Conservation (phyloP, 495 filamentous ascomycete genomes). For the Penicillium fimorum region DNA sequence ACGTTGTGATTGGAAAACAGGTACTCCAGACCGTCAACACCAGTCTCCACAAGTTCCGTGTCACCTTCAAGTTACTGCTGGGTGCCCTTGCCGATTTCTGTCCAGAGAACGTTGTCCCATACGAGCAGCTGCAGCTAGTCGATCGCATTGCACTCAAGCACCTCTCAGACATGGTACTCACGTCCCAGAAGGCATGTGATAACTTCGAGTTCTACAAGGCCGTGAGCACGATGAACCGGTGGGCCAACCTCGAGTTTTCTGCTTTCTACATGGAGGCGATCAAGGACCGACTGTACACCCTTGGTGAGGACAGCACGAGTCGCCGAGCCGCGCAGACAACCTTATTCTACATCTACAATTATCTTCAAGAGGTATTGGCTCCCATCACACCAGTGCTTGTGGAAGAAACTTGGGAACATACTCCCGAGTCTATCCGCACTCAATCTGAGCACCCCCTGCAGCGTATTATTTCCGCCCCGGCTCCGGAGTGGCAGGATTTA, state of each 20-base stretch:
- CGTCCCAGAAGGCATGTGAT: conserved; percentile 60
- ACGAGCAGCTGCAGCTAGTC: conserved; percentile 47
- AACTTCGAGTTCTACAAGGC: conserved; percentile 83
- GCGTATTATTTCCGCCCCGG: conserved; percentile 31
- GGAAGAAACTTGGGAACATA: conserved; percentile 82
- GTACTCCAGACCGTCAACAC: conserved; percentile 72
- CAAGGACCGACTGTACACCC: conserved; percentile 89
- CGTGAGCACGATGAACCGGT: conserved; percentile 67
- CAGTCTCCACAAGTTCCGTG: conserved; percentile 77
- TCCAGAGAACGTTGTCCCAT: conserved; percentile 34
- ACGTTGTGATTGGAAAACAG: conserved; percentile 73
- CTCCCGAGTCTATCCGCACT: conserved; percentile 60
- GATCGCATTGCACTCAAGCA: conserved; percentile 79
- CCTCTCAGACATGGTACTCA: conserved; percentile 57
- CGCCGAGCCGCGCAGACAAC: conserved; percentile 62
- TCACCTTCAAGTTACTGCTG: conserved; percentile 82
- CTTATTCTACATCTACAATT: conserved; percentile 63
- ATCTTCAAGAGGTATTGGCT: conserved; percentile 71
- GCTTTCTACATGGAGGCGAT: conserved; percentile 90
- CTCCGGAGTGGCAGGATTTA: conserved; percentile 38
- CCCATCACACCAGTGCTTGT: conserved; percentile 83
- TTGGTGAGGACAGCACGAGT: conserved; percentile 53
- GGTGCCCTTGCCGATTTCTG: conserved; percentile 70
- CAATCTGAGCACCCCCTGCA: conserved; percentile 45
- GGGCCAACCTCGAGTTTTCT: conserved; percentile 78